phyloP scores from a whole-genome alignment of 1,284 basidiomycete genomes.

The Ceratobasidium sp. region DNA sequence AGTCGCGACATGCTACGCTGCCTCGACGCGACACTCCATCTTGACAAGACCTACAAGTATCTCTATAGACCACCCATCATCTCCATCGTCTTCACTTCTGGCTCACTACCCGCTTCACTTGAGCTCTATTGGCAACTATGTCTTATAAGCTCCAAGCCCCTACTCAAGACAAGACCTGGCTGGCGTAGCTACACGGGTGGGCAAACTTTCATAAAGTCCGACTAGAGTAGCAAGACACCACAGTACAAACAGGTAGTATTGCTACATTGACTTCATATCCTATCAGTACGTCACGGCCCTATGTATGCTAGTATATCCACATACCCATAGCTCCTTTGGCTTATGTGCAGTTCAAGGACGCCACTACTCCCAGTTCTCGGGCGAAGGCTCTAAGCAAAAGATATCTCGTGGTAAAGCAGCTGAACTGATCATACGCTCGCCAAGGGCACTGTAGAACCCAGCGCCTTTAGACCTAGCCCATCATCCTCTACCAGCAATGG shows the following conservation, averaged over 20 bases:
- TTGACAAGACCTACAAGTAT: too few species aligned
- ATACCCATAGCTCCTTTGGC: neutral
- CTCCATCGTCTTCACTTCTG: neutral
- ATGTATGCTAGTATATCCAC: neutral
- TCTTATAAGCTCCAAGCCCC: neutral
- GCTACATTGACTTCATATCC: neutral
- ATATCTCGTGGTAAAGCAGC: neutral
- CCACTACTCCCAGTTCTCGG: neutral
- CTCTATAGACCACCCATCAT: neutral
- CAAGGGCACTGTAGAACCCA: neutral
- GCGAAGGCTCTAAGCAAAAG: neutral
- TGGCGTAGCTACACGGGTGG: constrained; percentile 13
- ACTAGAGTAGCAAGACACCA: neutral
- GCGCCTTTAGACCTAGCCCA: neutral
- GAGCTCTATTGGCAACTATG: neutral
- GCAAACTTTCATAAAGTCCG: neutral
- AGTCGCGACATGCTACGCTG: too few species aligned
- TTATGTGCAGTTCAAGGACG: constrained; percentile 8
- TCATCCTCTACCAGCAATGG: neutral
- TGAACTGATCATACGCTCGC: neutral
- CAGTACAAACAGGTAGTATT: neutral
- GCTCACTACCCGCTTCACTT: too few species aligned
- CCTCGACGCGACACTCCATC: too few species aligned
- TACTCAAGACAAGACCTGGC: neutral
- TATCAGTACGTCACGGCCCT: neutral